These are phyloP conservation scores for Trichophyton benhamiae DNA, from an alignment of 2,329 filamentous ascomycete genomes.

Conservation along the genomic window DNA sequence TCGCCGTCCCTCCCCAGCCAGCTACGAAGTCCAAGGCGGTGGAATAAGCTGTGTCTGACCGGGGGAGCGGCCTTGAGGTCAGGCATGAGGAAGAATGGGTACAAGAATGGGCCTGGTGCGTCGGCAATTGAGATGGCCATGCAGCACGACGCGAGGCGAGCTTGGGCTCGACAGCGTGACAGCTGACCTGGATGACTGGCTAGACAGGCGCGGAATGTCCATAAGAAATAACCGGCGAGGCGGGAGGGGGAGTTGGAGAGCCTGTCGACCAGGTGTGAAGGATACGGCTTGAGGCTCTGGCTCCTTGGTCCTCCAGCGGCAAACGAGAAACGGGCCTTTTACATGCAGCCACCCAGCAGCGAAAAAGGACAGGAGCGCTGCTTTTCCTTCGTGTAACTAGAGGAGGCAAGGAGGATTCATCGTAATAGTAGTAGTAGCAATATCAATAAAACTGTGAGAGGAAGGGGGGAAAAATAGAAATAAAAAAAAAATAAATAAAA, in stretches of 20 bases:
- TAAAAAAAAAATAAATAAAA: neutral
- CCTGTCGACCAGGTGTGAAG: neutral
- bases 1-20: conserved; percentile 32
- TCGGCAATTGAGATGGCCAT: conserved; percentile 34
- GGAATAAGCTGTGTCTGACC: conserved; percentile 35
- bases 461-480: neutral
- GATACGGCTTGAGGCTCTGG: neutral
- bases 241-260: neutral
- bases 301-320: neutral
- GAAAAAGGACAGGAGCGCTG: neutral
- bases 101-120: conserved; percentile 26
- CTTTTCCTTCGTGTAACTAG: conserved; percentile 1
- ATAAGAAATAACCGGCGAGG: conserved; percentile 19
- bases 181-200: conserved; percentile 25
- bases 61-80: conserved; percentile 24
- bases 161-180: conserved; percentile 20
- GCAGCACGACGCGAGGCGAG: conserved; percentile 22
- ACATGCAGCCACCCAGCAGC: neutral
- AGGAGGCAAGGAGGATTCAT: neutral
- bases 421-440: neutral
- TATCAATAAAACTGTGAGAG: neutral
- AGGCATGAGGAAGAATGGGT: conserved; percentile 24
- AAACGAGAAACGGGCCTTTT: neutral
- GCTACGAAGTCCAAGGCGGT: conserved; percentile 31
- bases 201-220: conserved; percentile 24